Evolutionary conservation across 208 protist species (phyloP).

Genomic region (Blechomonas ayalai): DNA sequence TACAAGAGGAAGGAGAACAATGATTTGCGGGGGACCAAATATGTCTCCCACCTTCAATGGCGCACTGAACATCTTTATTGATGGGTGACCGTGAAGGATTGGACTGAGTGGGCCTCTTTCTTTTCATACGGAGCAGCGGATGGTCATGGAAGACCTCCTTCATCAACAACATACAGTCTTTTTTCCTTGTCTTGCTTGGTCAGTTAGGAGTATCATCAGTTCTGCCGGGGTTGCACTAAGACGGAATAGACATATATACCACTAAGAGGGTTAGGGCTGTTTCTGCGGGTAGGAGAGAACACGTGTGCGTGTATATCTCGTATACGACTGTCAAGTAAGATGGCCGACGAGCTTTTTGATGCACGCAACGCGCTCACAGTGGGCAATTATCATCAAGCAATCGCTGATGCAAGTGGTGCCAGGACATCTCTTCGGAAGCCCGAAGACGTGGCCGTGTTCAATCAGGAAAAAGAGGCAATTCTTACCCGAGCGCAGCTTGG

Average conservation of each 20-base stretch:
- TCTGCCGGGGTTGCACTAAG: background rate
- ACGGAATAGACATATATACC: background rate
- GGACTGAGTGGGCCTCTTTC: no score
- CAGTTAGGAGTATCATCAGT: background rate
- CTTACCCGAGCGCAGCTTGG: slow-evolving; percentile 68
- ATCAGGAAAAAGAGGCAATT: slow-evolving; percentile 54
- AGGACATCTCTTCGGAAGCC: slow-evolving; percentile 22
- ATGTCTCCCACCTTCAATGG: no score
- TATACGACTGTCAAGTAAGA: slow-evolving; percentile 7
- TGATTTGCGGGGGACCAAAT: no score
- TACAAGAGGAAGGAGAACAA: no score
- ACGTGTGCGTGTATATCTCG: background rate
- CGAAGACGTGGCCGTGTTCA: slow-evolving; percentile 52
- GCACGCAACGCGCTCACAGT: slow-evolving; percentile 74
- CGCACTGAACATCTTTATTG: no score
- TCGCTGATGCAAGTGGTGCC: slow-evolving; percentile 54
- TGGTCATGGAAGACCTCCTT: no score
- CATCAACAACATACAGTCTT: no score
- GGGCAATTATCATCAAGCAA: slow-evolving; percentile 79
- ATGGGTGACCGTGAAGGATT: no score
- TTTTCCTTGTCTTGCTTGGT: background rate
- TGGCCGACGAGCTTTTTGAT: slow-evolving; percentile 83
- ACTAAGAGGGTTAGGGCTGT: background rate
- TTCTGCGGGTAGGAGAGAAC: background rate
- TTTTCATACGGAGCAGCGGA: no score